Conservation (phyloP, 2,329 filamentous ascomycete species). For the Colletotrichum sp. region DNA sequence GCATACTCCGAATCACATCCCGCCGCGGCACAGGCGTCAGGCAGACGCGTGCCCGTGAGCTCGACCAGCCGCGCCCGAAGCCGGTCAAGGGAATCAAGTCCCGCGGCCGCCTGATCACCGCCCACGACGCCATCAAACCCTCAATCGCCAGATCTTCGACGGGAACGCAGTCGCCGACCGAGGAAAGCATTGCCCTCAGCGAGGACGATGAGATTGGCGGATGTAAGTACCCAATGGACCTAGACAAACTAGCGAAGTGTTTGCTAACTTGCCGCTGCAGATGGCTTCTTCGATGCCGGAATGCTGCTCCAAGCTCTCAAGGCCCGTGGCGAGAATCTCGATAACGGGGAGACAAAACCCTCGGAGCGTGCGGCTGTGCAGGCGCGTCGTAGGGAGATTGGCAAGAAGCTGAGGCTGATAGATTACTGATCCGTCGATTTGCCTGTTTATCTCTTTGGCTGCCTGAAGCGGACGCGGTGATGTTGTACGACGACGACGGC, state of each 20-base stretch:
- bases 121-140: slow-evolving; percentile 49
- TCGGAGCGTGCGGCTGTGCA: slow-evolving; percentile 65
- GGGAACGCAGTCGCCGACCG: slow-evolving; percentile 64
- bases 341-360: slow-evolving; percentile 55
- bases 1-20: slow-evolving; percentile 74
- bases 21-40: slow-evolving; percentile 41
- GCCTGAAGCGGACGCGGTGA: background rate
- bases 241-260: background rate
- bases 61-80: slow-evolving; percentile 45
- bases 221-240: slow-evolving; percentile 66
- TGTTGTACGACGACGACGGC: background rate
- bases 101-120: slow-evolving; percentile 73
- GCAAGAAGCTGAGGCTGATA: slow-evolving; percentile 72
- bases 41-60: slow-evolving; percentile 58
- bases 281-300: slow-evolving; percentile 96
- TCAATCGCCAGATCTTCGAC: slow-evolving; percentile 39
- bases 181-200: slow-evolving; percentile 74
- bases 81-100: slow-evolving; percentile 63
- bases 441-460: background rate
- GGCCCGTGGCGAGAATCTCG: slow-evolving; percentile 62
- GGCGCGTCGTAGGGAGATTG: slow-evolving; percentile 67
- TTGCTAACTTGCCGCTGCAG: slow-evolving; percentile 52
- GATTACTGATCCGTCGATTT: slow-evolving; percentile 59
- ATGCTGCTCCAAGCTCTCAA: slow-evolving; percentile 92
- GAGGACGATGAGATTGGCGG: slow-evolving; percentile 91